Evolutionary conservation across 305 asterid species (phyloP), one percentile per base, ranked within the genome.

Genomic region (Euphrasia arctica): DNA sequence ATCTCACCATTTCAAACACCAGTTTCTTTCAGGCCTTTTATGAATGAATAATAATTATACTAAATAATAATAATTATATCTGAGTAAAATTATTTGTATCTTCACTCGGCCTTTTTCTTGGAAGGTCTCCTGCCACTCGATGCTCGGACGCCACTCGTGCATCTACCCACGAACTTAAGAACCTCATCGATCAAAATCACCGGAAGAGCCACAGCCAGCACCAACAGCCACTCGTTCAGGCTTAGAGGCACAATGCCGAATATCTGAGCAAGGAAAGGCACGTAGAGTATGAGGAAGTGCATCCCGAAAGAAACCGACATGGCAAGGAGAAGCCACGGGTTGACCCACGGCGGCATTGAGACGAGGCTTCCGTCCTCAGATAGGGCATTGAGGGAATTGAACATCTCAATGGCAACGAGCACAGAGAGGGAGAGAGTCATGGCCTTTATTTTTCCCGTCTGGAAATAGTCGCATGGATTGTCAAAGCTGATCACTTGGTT

Each of bases 271-370:
- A 93, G 91, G 86, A 90, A 88, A 13, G 97, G 99, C 59, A 90
- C 96, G 4, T 93, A 93, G 43, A 93, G 86, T 63, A 93, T 93
- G 85, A 91, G 71, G 78, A 88, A 88, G 78, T 91, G 97, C 79
- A 91, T 41, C 51, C 95, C 97, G 12, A 91, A 91, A 4, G 97
- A 91, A 75, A 86, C 54, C 0, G 97, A 84, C 96, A 91, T 88
- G 14, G 99, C 99, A 77, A 90, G 47, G 68, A 93, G 99, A 43
- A 93, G 91, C 89, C 92, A 80, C 0, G 96, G 99, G 86, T 93
- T 93, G 71, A 86, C 97, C 99, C 99, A 93, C 0, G 99, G 99
- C 48, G 99, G 99, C 99, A 93, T 93, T 12, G 95, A 32, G 11
- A 87, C 3, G 36, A 93, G 90, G 68, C 99, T 93, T 48, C 97